A percentile compares a stretch with the other conserved stretches of the same genome.
phyloP scores from a whole-genome alignment of 2,329 filamentous ascomycete genomes.

The Ascochyta koolunga region DNA sequence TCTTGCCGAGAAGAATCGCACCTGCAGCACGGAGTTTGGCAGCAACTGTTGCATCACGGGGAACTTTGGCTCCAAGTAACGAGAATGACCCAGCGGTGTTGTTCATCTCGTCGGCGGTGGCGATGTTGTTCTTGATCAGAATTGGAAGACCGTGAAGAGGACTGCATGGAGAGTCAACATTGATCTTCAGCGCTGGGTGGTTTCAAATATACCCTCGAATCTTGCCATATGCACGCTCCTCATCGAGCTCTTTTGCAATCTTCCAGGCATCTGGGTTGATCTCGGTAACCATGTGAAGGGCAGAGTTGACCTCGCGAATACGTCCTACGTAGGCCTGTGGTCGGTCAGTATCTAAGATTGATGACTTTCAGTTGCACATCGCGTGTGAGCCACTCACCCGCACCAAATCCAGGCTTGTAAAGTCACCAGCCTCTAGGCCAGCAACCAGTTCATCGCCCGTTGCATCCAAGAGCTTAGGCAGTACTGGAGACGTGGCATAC shows the following conservation, averaged over 20 bases:
- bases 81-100: conserved; percentile 70
- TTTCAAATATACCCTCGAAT: conserved; percentile 49
- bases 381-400: conserved; percentile 17
- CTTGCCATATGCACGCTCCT: conserved; percentile 55
- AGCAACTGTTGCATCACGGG: conserved; percentile 64
- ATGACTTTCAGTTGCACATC: not conserved
- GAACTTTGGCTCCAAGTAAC: conserved; percentile 63
- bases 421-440: conserved; percentile 58
- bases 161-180: conserved; percentile 31
- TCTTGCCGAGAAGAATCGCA: conserved; percentile 69
- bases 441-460: conserved; percentile 58
- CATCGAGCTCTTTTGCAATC: conserved; percentile 58
- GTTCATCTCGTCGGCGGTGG: conserved; percentile 66
- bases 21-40: conserved; percentile 66
- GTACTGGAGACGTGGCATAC: conserved; percentile 11
- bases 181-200: not conserved
- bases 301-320: conserved; percentile 60
- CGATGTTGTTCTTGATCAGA: conserved; percentile 71
- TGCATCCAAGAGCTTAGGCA: conserved; percentile 56
- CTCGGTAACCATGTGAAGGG: conserved; percentile 60
- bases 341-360: conserved; percentile 2
- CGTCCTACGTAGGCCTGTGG: conserved; percentile 57
- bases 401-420: conserved; percentile 64
- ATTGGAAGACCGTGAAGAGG: conserved; percentile 70
- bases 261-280: conserved; percentile 61